phyloP scores from a whole-genome alignment of 441 rosid species.

The Jatropha podagrica region DNA sequence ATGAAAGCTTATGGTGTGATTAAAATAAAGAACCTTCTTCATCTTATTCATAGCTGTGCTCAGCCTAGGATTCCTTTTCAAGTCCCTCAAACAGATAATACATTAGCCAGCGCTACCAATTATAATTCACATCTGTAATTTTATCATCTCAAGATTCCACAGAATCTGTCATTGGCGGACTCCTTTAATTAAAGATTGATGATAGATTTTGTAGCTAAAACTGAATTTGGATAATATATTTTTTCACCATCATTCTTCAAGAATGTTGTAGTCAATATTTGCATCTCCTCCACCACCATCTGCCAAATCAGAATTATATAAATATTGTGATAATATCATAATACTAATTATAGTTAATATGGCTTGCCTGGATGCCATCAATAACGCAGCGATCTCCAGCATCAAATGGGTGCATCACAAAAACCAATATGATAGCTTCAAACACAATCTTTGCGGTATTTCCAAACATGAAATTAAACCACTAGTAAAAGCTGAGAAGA shows the following conservation, averaged over 20 bases:
- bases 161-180: slow-evolving; percentile 52
- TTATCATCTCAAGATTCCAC: slow-evolving; percentile 38
- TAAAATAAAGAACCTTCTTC: slow-evolving; percentile 38
- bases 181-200: slow-evolving; percentile 50
- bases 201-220: slow-evolving; percentile 44
- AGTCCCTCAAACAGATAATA: slow-evolving; percentile 31
- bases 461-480: slow-evolving; percentile 43
- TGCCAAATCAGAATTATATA: slow-evolving; percentile 7
- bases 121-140: too few species aligned
- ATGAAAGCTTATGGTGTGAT: slow-evolving; percentile 53
- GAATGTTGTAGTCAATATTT: slow-evolving; percentile 45
- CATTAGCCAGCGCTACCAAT: too few species aligned
- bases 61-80: slow-evolving; percentile 44
- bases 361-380: slow-evolving; percentile 50
- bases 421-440: slow-evolving; percentile 62
- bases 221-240: slow-evolving; percentile 46
- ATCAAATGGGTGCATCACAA: slow-evolving; percentile 59
- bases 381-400: slow-evolving; percentile 65
- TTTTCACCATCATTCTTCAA: slow-evolving; percentile 50
- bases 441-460: slow-evolving; percentile 51
- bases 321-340: too few species aligned
- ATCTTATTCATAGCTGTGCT: slow-evolving; percentile 43
- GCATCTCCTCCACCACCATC: slow-evolving; percentile 62
- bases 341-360: background rate
- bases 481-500: slow-evolving; percentile 48